Evolutionary conservation across 331 rosid genomes (phyloP), one percentile per base, ranked within the genome.

Genomic region (Saraca asoca): DNA sequence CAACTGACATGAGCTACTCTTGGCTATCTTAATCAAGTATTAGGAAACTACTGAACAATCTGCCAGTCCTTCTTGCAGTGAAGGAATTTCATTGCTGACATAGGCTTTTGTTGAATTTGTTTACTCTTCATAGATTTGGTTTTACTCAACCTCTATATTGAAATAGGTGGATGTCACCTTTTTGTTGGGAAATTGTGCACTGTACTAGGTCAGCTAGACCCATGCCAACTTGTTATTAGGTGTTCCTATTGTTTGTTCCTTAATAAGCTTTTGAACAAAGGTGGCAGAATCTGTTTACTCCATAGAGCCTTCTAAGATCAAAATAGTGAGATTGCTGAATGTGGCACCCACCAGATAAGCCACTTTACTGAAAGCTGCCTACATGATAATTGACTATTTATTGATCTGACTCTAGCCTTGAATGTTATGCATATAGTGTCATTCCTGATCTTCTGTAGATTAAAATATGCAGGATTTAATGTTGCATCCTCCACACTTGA

Each of bases 321-420:
- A 50, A 16, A 18, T 34, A 51, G 18, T n/a, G 9, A 7, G 6
- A 41, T 9, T 54, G 33, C 62, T 52, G 39, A 4, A n/a, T 66
- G 24, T 46, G 52, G 53, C 49, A 20, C 10, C 61, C 24, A 18
- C 60, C 6, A 39, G 0, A 9, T 43, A 39, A 20, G 62, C 51
- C 52, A 39, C 13, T 66, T 19, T 34, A 39, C 42, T 51, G 31
- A 39, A 66, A 51, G 11, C 43, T 37, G 51, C 43, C 33, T 52
- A 43, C 10, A 11, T 12, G 48, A 2, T 43, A 5, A 0, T 43
- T 43, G 8, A 5, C 48, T 4, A 43, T 11, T 43, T 43, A 5
- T 38, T 6, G 7, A 39, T 39, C 43, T 39, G 5, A 2, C 7
- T 8, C 11, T 39, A 10, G 11, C 43, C 43, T 39, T 8, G 43